A percentile compares a stretch with the other conserved stretches of the same genome.
These are phyloP conservation scores for Larix kaempferi DNA, from an alignment of 75 land plant genomes.

Conservation along the genomic window DNA sequence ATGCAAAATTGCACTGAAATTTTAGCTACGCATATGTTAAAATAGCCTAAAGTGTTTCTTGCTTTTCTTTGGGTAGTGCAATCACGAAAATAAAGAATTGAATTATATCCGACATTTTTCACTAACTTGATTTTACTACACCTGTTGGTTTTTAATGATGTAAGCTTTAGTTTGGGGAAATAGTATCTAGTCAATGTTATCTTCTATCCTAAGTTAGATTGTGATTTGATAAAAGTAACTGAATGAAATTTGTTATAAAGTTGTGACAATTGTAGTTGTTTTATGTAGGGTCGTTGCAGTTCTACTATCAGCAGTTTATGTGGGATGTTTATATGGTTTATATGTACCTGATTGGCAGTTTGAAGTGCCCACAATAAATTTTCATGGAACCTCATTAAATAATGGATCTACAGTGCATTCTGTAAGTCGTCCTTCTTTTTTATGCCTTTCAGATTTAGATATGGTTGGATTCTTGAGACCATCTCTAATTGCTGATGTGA, in stretches of 20 bases:
- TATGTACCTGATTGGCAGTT: constrained; percentile 74
- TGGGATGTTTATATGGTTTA: constrained; percentile 55
- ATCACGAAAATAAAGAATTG: not conserved
- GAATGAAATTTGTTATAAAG: not conserved
- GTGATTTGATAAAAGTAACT: not conserved
- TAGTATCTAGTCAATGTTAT: not conserved
- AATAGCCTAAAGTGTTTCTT: not conserved
- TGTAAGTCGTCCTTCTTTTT: constrained; percentile 24
- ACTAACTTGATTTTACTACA: not conserved
- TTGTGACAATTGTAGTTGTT: constrained; percentile 2
- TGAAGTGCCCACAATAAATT: constrained; percentile 24
- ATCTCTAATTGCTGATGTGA: not conserved
- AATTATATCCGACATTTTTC: not conserved
- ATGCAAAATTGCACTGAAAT: not conserved
- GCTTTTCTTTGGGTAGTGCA: not conserved
- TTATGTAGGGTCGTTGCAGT: constrained; percentile 41
- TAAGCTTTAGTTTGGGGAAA: not conserved
- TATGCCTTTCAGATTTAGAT: not conserved
- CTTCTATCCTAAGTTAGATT: not conserved
- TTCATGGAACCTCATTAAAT: constrained; percentile 9
- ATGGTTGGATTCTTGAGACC: not conserved
- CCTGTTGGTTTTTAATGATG: not conserved
- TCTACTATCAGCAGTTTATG: constrained; percentile 29
- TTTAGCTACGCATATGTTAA: not conserved
- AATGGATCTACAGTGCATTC: constrained; percentile 14